Evolutionary conservation across 768 basidiomycete species (phyloP), one percentile per base, ranked within the genome.

Genomic region (Ramaria sp.): DNA sequence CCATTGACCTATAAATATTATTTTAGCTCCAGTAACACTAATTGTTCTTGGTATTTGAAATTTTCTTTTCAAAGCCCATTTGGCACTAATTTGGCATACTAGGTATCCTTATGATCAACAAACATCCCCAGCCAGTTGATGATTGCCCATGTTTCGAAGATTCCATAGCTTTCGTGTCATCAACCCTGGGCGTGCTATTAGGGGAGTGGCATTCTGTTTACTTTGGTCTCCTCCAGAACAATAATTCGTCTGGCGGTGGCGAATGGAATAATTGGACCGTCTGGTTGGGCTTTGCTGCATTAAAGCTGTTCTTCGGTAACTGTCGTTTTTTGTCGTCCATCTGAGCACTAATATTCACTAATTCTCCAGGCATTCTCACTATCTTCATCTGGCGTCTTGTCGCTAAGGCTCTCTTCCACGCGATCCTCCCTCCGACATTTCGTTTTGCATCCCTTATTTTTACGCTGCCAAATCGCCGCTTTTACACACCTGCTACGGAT

Each of bases 121-220:
- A 88, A 57, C 91, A 94, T 63, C 92, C 94, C 0, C 86, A 94
- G 60, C 95, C 95, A 0, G 88, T 95, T 8, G 94, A 98, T 55
- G 91, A 95, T 62, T 97, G 95, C 60, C 95, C 95, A 1, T 97
- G 95, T 68, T 99, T 96, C 67, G 95, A 96, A 64, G 95, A 98
- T 63, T 90, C 94, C 3, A 94, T 97, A 49, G 92, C 95, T 0
- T 85, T 93, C 59, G 70, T 87, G n/a, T 83, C 88, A 24, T 92
- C 92, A 39, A 74, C 88, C 16, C 71, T 86, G 34, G 95, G 95
- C n/a, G 71, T 74, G 18, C 69, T 78, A 22, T 64, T 92, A 0
- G 81, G 79, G 0, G 73, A 78, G 42, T 96, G 93, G 92, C 68
- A 70, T 47, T 72, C 67, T 27, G 73, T 73, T 63, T 28, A 36